A percentile compares a stretch with the other conserved stretches of the same genome.
phyloP scores from a whole-genome alignment of 768 basidiomycete genomes.

The Tricholoma furcatifolium region DNA sequence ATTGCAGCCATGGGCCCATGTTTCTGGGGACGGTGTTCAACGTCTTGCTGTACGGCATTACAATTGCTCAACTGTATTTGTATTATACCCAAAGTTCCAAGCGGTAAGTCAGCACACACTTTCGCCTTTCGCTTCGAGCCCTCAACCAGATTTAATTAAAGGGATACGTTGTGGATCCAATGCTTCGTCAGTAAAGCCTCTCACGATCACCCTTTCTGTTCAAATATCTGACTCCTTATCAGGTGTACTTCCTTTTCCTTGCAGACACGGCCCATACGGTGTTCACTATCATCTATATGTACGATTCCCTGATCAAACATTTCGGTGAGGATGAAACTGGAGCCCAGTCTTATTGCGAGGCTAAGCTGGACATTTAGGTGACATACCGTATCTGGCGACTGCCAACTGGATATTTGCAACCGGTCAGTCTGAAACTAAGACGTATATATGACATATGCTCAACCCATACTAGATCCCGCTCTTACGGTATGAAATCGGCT shows the following conservation, averaged over 20 bases:
- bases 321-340: constrained; percentile 34
- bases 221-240: background rate
- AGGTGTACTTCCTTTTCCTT: constrained; percentile 42
- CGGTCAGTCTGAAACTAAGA: background rate
- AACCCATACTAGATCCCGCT: constrained; percentile 9
- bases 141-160: constrained; percentile 13
- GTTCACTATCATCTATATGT: constrained; percentile 46
- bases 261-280: constrained; percentile 47
- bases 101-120: constrained; percentile 23
- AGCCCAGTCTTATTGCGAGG: too few relatives aligned
- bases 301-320: constrained; percentile 42
- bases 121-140: too few relatives aligned
- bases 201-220: too few relatives aligned
- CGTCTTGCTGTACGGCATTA: constrained; percentile 46
- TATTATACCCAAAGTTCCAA: constrained; percentile 33
- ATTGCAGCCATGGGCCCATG: constrained; percentile 45
- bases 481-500: constrained; percentile 10
- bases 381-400: constrained; percentile 2
- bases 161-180: constrained; percentile 47
- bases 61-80: constrained; percentile 46
- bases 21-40: constrained; percentile 47
- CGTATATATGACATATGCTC: background rate
- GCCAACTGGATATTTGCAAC: constrained; percentile 14
- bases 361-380: background rate
- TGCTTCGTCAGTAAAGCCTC: constrained; percentile 34